Percentiles rank a stretch among this genome's conserved stretches.
phyloP scores from a whole-genome alignment of 805 yeast species.

The Metschnikowia orientalis region DNA sequence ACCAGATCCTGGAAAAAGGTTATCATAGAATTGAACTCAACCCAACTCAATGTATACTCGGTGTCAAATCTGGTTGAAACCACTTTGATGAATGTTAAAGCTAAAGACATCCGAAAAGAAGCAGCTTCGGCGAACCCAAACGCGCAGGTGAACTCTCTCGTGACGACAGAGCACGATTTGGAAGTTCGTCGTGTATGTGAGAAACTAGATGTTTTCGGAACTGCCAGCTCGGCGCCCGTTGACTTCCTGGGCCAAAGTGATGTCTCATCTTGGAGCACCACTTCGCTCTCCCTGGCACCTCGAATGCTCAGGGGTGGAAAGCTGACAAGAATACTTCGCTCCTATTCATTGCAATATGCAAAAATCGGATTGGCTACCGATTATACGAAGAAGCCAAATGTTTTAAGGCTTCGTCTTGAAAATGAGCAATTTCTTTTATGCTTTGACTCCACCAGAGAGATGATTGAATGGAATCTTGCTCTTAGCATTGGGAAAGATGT shows the following conservation, averaged over 20 bases:
- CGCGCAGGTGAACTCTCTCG: slow-evolving; percentile 8
- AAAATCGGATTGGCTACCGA: slow-evolving; percentile 82
- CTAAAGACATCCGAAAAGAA: not conserved
- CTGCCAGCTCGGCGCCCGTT: not conserved
- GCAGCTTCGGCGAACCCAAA: slow-evolving; percentile 1
- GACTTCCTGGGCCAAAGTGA: not conserved
- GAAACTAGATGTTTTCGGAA: slow-evolving; percentile 5
- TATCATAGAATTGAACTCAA: slow-evolving; percentile 75
- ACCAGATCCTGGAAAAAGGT: slow-evolving; percentile 66
- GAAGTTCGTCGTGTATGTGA: slow-evolving; percentile 12
- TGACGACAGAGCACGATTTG: slow-evolving; percentile 12
- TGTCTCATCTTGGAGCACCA: not conserved
- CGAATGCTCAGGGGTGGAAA: slow-evolving; percentile 3
- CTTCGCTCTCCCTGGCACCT: slow-evolving; percentile 1
- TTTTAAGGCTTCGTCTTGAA: slow-evolving; percentile 74
- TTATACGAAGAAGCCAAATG: slow-evolving; percentile 65
- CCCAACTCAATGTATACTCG: slow-evolving; percentile 71
- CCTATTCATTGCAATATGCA: slow-evolving; percentile 81
- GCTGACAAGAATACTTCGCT: slow-evolving; percentile 37
- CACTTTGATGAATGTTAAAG: slow-evolving; percentile 17
- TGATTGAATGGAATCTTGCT: slow-evolving; percentile 76
- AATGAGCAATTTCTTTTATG: slow-evolving; percentile 74
- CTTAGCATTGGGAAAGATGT: slow-evolving; percentile 74
- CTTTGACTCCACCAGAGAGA: slow-evolving; percentile 56
- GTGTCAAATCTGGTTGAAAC: slow-evolving; percentile 33